These are phyloP conservation scores for Saprolegnia diclina DNA, from an alignment of 352 stramenopile genomes.

Conservation along the genomic window DNA sequence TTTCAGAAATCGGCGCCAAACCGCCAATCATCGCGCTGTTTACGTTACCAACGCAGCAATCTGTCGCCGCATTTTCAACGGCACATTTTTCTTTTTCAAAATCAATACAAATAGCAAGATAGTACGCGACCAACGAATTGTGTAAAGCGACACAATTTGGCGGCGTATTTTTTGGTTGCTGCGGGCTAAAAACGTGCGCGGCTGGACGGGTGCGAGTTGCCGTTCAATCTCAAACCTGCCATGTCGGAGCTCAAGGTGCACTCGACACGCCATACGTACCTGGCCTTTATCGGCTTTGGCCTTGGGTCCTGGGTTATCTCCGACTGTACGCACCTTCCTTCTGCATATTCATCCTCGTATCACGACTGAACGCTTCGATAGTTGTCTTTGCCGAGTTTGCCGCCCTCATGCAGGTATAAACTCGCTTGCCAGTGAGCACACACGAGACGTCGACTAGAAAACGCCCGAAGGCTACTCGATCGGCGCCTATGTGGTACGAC, in stretches of 20 bases:
- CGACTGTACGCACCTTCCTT: conserved; percentile 34
- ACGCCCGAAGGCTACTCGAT: conserved; percentile 13
- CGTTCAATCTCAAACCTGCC: neutral
- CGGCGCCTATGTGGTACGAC: conserved; percentile 9
- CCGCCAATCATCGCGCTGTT: conserved; percentile 2
- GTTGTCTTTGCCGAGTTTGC: conserved; percentile 23
- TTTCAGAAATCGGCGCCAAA: neutral
- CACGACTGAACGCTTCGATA: neutral
- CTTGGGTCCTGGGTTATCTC: conserved; percentile 63
- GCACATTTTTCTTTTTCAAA: neutral
- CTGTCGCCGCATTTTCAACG: neutral
- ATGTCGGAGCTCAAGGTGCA: conserved; percentile 14
- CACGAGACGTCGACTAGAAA: neutral
- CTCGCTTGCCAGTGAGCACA: neutral
- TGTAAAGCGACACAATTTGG: neutral
- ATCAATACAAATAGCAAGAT: conserved; percentile 1
- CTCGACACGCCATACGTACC: conserved; percentile 9
- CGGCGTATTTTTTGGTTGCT: neutral
- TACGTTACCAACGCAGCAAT: conserved; percentile 9
- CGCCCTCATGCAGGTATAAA: conserved; percentile 16
- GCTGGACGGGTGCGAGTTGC: neutral
- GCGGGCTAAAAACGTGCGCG: neutral
- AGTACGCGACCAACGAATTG: neutral
- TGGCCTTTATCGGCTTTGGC: conserved; percentile 51
- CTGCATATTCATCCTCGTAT: neutral